phyloP scores from a whole-genome alignment of 495 filamentous ascomycete genomes.

The Trichoderma gamsii region DNA sequence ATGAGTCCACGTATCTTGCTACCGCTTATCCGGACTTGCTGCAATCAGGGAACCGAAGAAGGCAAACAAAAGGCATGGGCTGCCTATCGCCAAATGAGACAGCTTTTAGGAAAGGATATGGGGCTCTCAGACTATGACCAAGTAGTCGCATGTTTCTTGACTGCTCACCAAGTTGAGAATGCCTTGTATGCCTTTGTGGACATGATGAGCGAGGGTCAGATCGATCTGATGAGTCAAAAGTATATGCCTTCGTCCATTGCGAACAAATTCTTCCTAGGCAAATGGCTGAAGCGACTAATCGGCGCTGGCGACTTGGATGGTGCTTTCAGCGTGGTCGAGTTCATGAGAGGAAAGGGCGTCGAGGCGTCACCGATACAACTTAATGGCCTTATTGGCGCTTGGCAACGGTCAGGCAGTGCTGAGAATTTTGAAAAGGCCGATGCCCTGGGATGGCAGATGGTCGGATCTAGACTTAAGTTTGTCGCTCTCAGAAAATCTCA shows the following conservation, averaged over 20 bases:
- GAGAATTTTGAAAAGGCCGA: slow-evolving; percentile 56
- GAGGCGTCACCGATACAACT: slow-evolving; percentile 61
- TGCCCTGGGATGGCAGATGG: slow-evolving; percentile 69
- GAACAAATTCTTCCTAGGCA: slow-evolving; percentile 75
- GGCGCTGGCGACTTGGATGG: slow-evolving; percentile 64
- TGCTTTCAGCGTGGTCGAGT: slow-evolving; percentile 58
- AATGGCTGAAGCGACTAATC: slow-evolving; percentile 75
- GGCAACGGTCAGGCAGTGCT: slow-evolving; percentile 55
- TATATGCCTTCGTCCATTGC: slow-evolving; percentile 55
- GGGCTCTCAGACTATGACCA: slow-evolving; percentile 70
- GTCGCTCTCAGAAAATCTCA: slow-evolving; percentile 40
- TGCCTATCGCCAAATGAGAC: slow-evolving; percentile 56
- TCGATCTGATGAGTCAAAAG: slow-evolving; percentile 37
- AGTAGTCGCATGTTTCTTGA: slow-evolving; percentile 57
- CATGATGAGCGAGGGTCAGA: slow-evolving; percentile 66
- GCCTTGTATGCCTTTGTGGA: slow-evolving; percentile 72
- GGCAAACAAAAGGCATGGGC: slow-evolving; percentile 50
- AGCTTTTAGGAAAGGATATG: slow-evolving; percentile 54
- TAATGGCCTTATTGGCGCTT: slow-evolving; percentile 70
- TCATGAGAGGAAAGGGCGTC: slow-evolving; percentile 62
- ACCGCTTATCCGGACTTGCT: slow-evolving; percentile 54
- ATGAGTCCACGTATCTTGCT: slow-evolving; percentile 54
- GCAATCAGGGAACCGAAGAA: slow-evolving; percentile 31
- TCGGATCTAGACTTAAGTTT: slow-evolving; percentile 56
- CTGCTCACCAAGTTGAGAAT: slow-evolving; percentile 51